These are phyloP conservation scores for Fusarium nanum DNA, from an alignment of 2,329 filamentous ascomycete genomes.

Conservation along the genomic window DNA sequence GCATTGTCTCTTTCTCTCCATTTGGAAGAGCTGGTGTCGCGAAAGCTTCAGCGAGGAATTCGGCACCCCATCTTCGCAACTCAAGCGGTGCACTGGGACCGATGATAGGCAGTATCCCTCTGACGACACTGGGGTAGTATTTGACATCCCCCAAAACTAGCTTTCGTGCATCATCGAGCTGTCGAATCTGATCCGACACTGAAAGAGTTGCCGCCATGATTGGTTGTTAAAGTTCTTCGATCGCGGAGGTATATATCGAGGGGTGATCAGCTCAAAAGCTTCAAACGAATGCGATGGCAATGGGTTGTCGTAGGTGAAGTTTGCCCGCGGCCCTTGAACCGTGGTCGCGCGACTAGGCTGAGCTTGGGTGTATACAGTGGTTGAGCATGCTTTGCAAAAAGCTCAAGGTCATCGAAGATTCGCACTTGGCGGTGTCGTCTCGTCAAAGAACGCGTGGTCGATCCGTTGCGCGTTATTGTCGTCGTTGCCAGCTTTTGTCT, in stretches of 20 bases:
- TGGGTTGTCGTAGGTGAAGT: constrained; percentile 29
- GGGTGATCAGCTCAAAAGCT: constrained; percentile 19
- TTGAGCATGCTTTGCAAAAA: constrained; percentile 47
- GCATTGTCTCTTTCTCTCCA: constrained; percentile 83
- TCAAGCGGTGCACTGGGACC: constrained; percentile 79
- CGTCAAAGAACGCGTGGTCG: constrained; percentile 1
- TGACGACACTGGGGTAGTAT: constrained; percentile 92
- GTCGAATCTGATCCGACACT: constrained; percentile 81
- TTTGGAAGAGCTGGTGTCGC: constrained; percentile 85
- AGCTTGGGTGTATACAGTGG: constrained; percentile 44
- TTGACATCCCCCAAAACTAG: constrained; percentile 87
- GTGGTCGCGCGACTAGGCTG: constrained; percentile 50
- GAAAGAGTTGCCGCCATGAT: constrained; percentile 67
- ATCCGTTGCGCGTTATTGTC: constrained; percentile 13
- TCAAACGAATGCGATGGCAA: constrained; percentile 11
- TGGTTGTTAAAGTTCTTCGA: constrained; percentile 17
- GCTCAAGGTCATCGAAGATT: constrained; percentile 20
- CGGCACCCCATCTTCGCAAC: constrained; percentile 93
- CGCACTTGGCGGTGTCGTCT: constrained; percentile 8
- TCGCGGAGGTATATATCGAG: constrained; percentile 10
- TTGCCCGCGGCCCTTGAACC: constrained; percentile 37
- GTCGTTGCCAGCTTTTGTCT: constrained; percentile 20
- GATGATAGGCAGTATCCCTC: constrained; percentile 92
- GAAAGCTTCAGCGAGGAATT: constrained; percentile 96
- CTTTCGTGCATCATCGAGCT: constrained; percentile 90